These are phyloP conservation scores for Balansia obtecta DNA, from an alignment of 2,329 filamentous ascomycete species.

Conservation along the genomic window DNA sequence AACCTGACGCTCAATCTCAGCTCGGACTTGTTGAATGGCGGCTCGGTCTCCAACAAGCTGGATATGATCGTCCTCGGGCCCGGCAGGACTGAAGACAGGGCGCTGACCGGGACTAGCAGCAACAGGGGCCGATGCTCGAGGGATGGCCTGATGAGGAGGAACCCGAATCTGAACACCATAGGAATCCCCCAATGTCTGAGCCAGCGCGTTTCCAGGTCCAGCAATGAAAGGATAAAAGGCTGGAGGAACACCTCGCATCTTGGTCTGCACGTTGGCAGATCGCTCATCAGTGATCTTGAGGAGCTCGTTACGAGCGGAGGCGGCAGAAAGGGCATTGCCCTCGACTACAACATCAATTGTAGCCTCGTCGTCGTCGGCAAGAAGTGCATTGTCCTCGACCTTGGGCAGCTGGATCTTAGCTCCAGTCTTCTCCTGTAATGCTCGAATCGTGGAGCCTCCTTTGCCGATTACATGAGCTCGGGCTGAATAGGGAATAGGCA, in stretches of 20 bases:
- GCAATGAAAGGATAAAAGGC: slow-evolving; percentile 95
- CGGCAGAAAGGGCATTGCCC: slow-evolving; percentile 79
- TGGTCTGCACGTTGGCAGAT: slow-evolving; percentile 68
- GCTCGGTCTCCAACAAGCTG: slow-evolving; percentile 74
- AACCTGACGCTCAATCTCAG: slow-evolving; percentile 68
- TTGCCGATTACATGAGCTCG: slow-evolving; percentile 89
- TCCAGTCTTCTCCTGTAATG: slow-evolving; percentile 78
- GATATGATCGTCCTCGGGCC: slow-evolving; percentile 62
- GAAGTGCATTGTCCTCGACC: slow-evolving; percentile 47
- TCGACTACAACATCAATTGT: slow-evolving; percentile 81
- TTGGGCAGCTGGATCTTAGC: slow-evolving; percentile 85
- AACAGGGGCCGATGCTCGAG: slow-evolving; percentile 54
- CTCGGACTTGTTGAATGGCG: slow-evolving; percentile 67
- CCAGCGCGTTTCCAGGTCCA: slow-evolving; percentile 57
- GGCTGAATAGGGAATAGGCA: slow-evolving; percentile 72
- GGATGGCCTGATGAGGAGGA: slow-evolving; percentile 69
- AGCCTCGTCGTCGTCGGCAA: slow-evolving; percentile 64
- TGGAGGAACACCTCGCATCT: slow-evolving; percentile 71
- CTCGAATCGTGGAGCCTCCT: slow-evolving; percentile 79
- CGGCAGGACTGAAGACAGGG: slow-evolving; percentile 57
- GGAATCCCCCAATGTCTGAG: slow-evolving; percentile 60
- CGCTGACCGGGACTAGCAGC: slow-evolving; percentile 48
- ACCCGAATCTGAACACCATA: slow-evolving; percentile 73
- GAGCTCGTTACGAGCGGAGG: slow-evolving; percentile 73
- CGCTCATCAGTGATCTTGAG: slow-evolving; percentile 79